A percentile compares a stretch with the other conserved stretches of the same genome.
phyloP scores from a whole-genome alignment of 306 rosid genomes.

The Pyrus communis region DNA sequence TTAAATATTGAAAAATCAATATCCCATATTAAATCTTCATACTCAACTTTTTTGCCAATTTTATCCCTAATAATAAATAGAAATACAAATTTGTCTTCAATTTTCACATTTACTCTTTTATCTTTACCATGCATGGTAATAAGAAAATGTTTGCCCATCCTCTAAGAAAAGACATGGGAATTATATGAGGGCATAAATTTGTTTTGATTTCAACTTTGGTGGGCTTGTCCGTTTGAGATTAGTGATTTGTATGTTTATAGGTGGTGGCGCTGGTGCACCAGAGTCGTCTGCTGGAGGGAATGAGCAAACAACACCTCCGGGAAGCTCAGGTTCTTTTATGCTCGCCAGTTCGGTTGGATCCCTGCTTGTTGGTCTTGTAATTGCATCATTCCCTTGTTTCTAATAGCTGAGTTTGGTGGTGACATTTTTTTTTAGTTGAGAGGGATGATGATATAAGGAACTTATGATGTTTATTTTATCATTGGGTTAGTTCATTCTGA shows the following conservation, averaged over 20 bases:
- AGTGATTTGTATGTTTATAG: not conserved
- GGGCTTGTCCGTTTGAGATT: not conserved
- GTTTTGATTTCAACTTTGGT: not conserved
- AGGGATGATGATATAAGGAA: not conserved
- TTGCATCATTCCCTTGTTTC: constrained; percentile 20
- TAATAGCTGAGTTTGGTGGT: constrained; percentile 12
- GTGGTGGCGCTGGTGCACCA: constrained; percentile 9
- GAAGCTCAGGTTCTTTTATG: constrained; percentile 17
- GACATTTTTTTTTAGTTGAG: constrained; percentile 13
- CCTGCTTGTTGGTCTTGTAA: constrained; percentile 15
- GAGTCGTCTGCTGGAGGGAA: not conserved
- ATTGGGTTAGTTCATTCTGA: not conserved
- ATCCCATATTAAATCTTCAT: too few relatives aligned
- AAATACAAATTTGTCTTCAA: too few relatives aligned
- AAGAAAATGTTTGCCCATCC: too few relatives aligned
- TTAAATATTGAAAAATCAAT: too few relatives aligned
- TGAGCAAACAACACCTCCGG: constrained; percentile 25
- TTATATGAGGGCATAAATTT: not conserved
- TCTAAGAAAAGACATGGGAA: too few relatives aligned
- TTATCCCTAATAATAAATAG: too few relatives aligned
- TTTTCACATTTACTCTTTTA: too few relatives aligned
- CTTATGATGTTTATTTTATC: constrained; percentile 5
- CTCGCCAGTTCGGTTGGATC: constrained; percentile 16
- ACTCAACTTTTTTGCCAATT: too few relatives aligned
- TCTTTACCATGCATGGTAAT: too few relatives aligned